A percentile compares a stretch with the other conserved stretches of the same genome.
Evolutionary conservation across 1,139 yeast genomes (phyloP).

Genomic region (Zhuliangozyma parablackwelliae): DNA sequence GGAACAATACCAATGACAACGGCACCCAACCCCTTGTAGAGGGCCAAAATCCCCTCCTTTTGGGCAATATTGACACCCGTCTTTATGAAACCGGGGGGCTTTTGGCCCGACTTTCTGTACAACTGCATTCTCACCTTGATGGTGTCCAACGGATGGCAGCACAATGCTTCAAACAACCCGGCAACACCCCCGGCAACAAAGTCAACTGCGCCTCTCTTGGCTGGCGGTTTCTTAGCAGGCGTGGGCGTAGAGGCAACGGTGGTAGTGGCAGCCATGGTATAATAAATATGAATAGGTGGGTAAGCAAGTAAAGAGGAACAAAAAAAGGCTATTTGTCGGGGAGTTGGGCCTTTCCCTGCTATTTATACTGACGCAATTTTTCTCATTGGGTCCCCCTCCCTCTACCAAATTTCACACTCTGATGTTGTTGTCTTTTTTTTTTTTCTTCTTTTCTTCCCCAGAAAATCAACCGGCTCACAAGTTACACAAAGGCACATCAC

Average conservation of each 20-base stretch:
- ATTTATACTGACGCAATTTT: too few species aligned
- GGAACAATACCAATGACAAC: conserved; percentile 97
- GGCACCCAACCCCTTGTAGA: conserved; percentile 95
- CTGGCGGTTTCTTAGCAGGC: conserved; percentile 16
- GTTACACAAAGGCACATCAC: too few species aligned
- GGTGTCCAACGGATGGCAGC: conserved; percentile 94
- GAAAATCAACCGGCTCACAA: too few species aligned
- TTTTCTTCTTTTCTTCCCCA: too few species aligned
- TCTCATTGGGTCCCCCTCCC: too few species aligned
- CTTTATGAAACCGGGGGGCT: conserved; percentile 78
- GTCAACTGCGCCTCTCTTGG: conserved; percentile 56
- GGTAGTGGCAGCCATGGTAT: too few species aligned
- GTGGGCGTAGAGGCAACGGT: neutral
- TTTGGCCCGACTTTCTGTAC: conserved; percentile 57
- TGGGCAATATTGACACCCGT: conserved; percentile 78
- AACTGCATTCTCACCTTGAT: conserved; percentile 97
- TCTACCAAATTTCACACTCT: too few species aligned
- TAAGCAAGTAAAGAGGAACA: too few species aligned
- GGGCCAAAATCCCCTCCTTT: conserved; percentile 79
- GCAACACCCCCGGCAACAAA: conserved; percentile 96
- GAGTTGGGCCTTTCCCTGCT: too few species aligned
- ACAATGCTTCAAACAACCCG: conserved; percentile 90
- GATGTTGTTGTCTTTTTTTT: too few species aligned
- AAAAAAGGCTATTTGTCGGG: too few species aligned
- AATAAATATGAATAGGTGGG: too few species aligned